These are phyloP conservation scores for Rhynchosporium secalis DNA, from an alignment of 2,329 filamentous ascomycete genomes.

Conservation along the genomic window DNA sequence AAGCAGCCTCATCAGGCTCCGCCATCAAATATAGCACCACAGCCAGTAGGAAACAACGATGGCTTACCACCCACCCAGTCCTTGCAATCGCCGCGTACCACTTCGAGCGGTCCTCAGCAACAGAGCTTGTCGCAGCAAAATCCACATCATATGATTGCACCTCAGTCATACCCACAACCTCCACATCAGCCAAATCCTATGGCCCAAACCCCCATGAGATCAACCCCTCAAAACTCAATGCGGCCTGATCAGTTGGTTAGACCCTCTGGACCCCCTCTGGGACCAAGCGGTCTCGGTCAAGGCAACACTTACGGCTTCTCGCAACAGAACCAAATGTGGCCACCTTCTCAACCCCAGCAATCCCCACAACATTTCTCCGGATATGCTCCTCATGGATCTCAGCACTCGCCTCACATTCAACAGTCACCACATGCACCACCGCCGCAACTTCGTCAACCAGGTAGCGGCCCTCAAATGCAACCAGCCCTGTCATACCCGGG, in stretches of 20 bases:
- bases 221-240: conserved; percentile 60
- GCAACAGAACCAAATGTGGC: conserved; percentile 63
- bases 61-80: conserved; percentile 53
- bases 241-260: conserved; percentile 63
- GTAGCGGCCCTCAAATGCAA: conserved; percentile 56
- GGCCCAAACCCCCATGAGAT: conserved; percentile 71
- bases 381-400: conserved; percentile 49
- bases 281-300: conserved; percentile 54
- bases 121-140: conserved; percentile 48
- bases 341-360: conserved; percentile 61
- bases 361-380: conserved; percentile 58
- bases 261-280: conserved; percentile 60
- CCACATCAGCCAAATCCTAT: conserved; percentile 72
- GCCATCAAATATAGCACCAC: conserved; percentile 45
- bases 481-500: conserved; percentile 61
- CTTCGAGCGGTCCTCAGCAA: conserved; percentile 55
- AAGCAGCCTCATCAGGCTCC: conserved; percentile 79
- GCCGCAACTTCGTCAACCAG: conserved; percentile 60
- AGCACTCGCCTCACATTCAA: conserved; percentile 41
- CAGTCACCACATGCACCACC: conserved; percentile 56
- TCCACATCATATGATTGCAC: conserved; percentile 46
- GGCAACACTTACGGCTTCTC: conserved; percentile 59
- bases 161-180: conserved; percentile 67
- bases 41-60: conserved; percentile 43
- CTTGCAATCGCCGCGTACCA: conserved; percentile 58